phyloP scores from a whole-genome alignment of 495 filamentous ascomycete species.

The Xylaria intraflava region DNA sequence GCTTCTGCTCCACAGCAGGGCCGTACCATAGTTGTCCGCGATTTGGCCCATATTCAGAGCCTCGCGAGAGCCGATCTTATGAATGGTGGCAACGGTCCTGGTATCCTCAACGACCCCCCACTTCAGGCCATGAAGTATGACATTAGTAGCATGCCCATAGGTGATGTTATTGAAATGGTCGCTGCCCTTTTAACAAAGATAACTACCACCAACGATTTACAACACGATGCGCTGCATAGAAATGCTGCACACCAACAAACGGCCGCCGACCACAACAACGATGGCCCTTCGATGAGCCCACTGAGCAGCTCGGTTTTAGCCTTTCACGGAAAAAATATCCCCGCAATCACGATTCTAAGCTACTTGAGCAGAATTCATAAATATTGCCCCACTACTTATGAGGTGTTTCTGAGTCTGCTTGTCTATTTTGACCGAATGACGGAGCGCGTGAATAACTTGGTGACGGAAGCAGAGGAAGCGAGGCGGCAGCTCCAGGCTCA shows the following conservation, averaged over 20 bases:
- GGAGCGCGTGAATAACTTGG: slow-evolving; percentile 74
- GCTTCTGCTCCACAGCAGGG: slow-evolving; percentile 26
- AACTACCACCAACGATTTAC: slow-evolving; percentile 90
- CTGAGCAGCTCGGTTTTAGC: slow-evolving; percentile 88
- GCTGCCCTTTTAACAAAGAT: slow-evolving; percentile 97
- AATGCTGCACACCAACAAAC: slow-evolving; percentile 43
- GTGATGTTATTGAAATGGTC: slow-evolving; percentile 99
- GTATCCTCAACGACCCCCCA: slow-evolving; percentile 43
- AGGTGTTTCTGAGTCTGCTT: slow-evolving; percentile 90
- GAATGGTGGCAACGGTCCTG: slow-evolving; percentile 39
- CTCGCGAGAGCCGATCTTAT: slow-evolving; percentile 71
- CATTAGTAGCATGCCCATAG: slow-evolving; percentile 96
- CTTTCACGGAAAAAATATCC: slow-evolving; percentile 99
- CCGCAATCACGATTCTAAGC: slow-evolving; percentile 92
- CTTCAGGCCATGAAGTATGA: slow-evolving; percentile 66
- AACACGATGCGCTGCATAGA: slow-evolving; percentile 63
- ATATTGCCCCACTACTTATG: slow-evolving; percentile 97
- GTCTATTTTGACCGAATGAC: slow-evolving; percentile 99
- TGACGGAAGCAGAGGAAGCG: slow-evolving; percentile 38
- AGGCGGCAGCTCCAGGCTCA: slow-evolving; percentile 21
- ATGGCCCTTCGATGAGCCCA: slow-evolving; percentile 61
- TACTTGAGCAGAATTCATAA: slow-evolving; percentile 97
- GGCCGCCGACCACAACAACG: slow-evolving; percentile 43
- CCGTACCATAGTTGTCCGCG: slow-evolving; percentile 65
- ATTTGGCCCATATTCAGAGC: slow-evolving; percentile 82